A percentile compares a stretch with the other conserved stretches of the same genome.
Conservation (phyloP, 352 stramenopile species). For the Pythium dissimile region DNA sequence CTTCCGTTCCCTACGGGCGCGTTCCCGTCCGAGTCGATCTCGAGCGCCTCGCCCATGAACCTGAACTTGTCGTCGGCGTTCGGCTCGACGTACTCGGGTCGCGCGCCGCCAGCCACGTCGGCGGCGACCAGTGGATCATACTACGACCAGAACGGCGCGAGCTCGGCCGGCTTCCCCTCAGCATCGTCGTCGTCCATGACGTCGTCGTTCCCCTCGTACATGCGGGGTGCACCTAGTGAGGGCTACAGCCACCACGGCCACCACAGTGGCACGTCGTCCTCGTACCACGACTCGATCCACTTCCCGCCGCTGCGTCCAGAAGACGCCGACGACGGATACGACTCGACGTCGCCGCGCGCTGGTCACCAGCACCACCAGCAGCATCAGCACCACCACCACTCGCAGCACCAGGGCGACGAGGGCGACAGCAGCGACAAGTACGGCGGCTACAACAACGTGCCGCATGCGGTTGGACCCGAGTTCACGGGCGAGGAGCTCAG, state of each 20-base stretch:
- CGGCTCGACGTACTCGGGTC: conserved; percentile 38
- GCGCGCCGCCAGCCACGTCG: conserved; percentile 14
- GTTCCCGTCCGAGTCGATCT: conserved; percentile 50
- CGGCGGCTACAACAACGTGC: conserved; percentile 43
- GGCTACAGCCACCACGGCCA: conserved; percentile 13
- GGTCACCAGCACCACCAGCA: conserved; percentile 4
- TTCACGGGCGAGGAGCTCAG: conserved; percentile 72
- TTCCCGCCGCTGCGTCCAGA: conserved; percentile 30
- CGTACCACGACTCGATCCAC: conserved; percentile 17
- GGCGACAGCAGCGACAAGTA: conserved; percentile 15
- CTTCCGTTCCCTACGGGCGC: conserved; percentile 57
- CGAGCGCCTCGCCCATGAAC: conserved; percentile 18
- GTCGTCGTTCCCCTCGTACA: conserved; percentile 39
- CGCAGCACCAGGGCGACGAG: conserved; percentile 17
- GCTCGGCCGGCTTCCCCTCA: conserved; percentile 9
- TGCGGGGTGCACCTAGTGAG: conserved; percentile 33
- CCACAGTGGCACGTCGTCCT: neutral
- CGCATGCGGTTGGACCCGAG: conserved; percentile 41
- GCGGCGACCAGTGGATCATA: conserved; percentile 23
- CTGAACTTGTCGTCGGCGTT: conserved; percentile 23
- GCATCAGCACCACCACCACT: conserved; percentile 1
- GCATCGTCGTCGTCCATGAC: conserved; percentile 21
- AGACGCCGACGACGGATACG: conserved; percentile 25
- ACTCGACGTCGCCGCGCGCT: conserved; percentile 26
- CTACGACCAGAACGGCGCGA: conserved; percentile 24